phyloP scores from a whole-genome alignment of 208 protist species.

The Trypanosomatidae sp. region DNA sequence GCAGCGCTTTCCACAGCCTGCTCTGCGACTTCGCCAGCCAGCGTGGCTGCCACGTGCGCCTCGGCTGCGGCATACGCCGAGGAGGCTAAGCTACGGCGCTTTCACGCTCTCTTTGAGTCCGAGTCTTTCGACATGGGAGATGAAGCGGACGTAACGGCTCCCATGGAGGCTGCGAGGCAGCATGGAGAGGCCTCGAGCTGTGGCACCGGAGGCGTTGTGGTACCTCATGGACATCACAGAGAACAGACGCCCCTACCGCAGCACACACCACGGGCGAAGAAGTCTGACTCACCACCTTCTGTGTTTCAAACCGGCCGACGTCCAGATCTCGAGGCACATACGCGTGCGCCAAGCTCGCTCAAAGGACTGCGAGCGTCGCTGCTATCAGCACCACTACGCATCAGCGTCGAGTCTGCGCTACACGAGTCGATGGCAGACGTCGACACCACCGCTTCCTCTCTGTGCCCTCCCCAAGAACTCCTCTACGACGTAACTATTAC shows the following conservation, averaged over 20 bases:
- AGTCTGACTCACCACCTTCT: conserved; percentile 14
- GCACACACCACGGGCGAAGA: conserved; percentile 6
- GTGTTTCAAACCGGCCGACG: conserved; percentile 12
- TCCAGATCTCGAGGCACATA: neutral
- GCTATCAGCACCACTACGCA: neutral
- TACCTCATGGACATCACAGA: conserved; percentile 3
- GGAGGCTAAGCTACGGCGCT: conserved; percentile 11
- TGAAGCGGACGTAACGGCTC: neutral
- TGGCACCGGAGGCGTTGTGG: neutral
- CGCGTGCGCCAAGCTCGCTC: neutral
- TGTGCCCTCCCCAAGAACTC: conserved; percentile 9
- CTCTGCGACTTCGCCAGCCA: no score
- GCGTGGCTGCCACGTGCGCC: conserved; percentile 13
- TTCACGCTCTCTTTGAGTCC: conserved; percentile 14
- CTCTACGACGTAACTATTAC: conserved; percentile 1
- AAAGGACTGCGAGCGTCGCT: neutral
- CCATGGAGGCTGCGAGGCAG: neutral
- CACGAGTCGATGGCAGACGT: neutral
- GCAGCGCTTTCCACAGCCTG: neutral
- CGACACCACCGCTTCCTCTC: neutral
- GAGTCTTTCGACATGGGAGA: conserved; percentile 6
- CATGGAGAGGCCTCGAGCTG: neutral
- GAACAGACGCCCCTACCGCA: conserved; percentile 3
- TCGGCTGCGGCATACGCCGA: conserved; percentile 11
- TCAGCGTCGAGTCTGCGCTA: neutral